phyloP scores from a whole-genome alignment of 176 grass and related monocot species.

The Rhynchospora tenuis region DNA sequence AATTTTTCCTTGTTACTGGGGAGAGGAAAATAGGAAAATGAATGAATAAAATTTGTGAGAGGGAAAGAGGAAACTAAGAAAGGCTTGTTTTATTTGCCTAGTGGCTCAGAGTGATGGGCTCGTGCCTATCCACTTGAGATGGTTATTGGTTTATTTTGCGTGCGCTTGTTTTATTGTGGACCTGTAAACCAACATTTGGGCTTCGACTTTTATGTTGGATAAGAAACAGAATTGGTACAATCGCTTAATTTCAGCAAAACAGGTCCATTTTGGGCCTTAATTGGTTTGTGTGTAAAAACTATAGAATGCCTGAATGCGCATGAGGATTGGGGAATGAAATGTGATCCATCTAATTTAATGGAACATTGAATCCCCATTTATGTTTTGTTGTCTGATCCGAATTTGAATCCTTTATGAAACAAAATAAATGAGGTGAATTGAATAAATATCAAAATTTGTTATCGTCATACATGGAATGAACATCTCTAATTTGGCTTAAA shows the following conservation, averaged over 20 bases:
- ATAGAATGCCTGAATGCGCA: not conserved
- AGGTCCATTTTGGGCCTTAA: not conserved
- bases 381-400: too few species aligned
- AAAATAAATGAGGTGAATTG: too few species aligned
- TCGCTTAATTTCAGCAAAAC: not conserved
- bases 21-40: not conserved
- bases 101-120: not conserved
- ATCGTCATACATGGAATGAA: too few species aligned
- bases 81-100: not conserved
- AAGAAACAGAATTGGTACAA: too few species aligned
- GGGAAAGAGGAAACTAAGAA: not conserved
- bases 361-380: too few species aligned
- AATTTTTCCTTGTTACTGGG: not conserved
- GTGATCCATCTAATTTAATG: too few species aligned
- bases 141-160: not conserved
- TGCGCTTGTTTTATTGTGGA: slow-evolving; percentile 12
- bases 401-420: too few species aligned
- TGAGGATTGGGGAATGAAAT: too few species aligned
- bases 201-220: too few species aligned
- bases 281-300: not conserved
- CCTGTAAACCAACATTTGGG: not conserved
- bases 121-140: not conserved
- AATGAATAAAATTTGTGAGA: not conserved
- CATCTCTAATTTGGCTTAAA: too few species aligned
- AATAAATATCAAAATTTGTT: too few species aligned